Base-by-base conservation (phyloP, 768 basidiomycete species). In the Kwoniella dejecticola region DNA sequence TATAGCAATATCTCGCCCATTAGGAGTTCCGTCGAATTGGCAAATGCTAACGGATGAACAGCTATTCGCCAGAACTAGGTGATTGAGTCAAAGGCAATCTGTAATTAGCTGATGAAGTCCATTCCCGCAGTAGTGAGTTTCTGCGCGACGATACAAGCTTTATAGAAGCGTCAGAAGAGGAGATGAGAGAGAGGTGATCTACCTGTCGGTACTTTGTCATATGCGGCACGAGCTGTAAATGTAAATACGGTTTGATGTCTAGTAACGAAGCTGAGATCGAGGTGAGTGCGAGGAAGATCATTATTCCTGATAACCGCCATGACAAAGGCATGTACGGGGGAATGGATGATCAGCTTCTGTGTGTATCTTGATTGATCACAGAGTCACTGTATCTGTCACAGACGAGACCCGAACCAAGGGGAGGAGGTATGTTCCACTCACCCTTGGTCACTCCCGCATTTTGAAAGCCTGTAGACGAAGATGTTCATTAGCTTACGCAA, bases 131-230 rank as follows among this genome's bases (percentile, higher is more conserved):
- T n/a, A n/a, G n/a, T n/a, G n/a, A n/a, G n/a, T n/a, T n/a, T n/a
- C n/a, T n/a, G n/a, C n/a, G n/a, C n/a, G n/a, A n/a, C n/a, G n/a
- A n/a, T n/a, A n/a, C n/a, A n/a, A n/a, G n/a, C n/a, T n/a, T n/a
- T n/a, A n/a, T n/a, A n/a, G n/a, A n/a, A n/a, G n/a, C n/a, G n/a
- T n/a, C n/a, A n/a, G n/a, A n/a, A n/a, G n/a, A n/a, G n/a, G n/a
- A n/a, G n/a, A n/a, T n/a, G n/a, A n/a, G n/a, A n/a, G n/a, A n/a
- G n/a, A n/a, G n/a, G n/a, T n/a, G n/a, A n/a, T n/a, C 50, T 81
- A 90, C 92, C 83, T 95, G 92, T 71, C 90, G 89, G 76, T 94
- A 85, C 54, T 85, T 85, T n/a, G 90, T 91, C 48, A 96, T 83
- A 75, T 96, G 92, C 1, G 92, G 93, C 19, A 89, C 84, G 40